Percentiles rank a stretch among this genome's conserved stretches.
phyloP scores from a whole-genome alignment of 352 stramenopile genomes.

The Phytophthora niederhauseri region DNA sequence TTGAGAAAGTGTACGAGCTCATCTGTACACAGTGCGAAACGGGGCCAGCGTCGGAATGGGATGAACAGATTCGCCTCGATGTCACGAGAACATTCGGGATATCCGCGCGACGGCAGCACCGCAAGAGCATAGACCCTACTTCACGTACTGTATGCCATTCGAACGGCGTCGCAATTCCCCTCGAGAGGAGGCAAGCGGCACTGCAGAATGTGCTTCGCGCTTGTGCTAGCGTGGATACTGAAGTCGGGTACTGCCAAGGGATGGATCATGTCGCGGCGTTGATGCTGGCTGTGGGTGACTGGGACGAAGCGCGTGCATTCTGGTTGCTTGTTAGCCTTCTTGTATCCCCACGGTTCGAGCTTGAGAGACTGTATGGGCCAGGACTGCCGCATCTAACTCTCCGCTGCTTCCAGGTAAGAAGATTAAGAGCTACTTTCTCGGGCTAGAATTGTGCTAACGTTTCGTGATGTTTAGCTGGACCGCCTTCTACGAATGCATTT shows the following conservation, averaged over 20 bases:
- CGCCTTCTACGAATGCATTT: constrained; percentile 49
- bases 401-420: constrained; percentile 66
- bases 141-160: constrained; percentile 21
- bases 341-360: constrained; percentile 55
- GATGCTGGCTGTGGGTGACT: constrained; percentile 67
- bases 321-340: constrained; percentile 73
- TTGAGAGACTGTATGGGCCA: constrained; percentile 66
- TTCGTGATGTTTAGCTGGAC: constrained; percentile 45
- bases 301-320: constrained; percentile 70
- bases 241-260: constrained; percentile 79
- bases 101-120: constrained; percentile 51
- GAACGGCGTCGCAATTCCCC: constrained; percentile 17
- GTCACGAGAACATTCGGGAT: constrained; percentile 74
- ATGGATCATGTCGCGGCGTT: constrained; percentile 75
- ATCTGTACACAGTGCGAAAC: constrained; percentile 52
- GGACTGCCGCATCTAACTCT: constrained; percentile 63
- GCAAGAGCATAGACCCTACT: constrained; percentile 25
- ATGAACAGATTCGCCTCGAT: constrained; percentile 73
- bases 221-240: constrained; percentile 70
- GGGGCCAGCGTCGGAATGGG: constrained; percentile 31
- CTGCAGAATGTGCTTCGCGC: constrained; percentile 67
- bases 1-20: constrained; percentile 53
- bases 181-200: constrained; percentile 43
- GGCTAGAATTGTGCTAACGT: neutral
- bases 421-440: neutral